A percentile compares a stretch with the other conserved stretches of the same genome.
Evolutionary conservation across 495 filamentous ascomycete genomes (phyloP).

Genomic region (Podospora conica): DNA sequence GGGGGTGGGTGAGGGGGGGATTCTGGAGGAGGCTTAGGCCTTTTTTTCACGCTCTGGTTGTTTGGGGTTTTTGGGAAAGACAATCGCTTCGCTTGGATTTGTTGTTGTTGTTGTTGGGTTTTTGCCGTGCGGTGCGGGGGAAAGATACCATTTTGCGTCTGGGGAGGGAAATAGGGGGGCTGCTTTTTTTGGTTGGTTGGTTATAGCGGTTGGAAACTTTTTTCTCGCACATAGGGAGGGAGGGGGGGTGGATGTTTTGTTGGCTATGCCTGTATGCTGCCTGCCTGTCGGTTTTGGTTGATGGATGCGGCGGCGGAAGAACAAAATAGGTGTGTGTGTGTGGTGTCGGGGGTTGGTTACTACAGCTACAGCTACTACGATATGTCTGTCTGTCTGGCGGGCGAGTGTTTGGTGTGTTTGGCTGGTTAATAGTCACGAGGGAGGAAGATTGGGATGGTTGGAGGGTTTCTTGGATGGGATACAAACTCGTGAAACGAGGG

Average conservation of each 20-base stretch:
- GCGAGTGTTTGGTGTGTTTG: too few species aligned
- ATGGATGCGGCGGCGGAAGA: neutral
- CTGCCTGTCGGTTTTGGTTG: neutral
- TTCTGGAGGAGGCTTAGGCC: constrained; percentile 62
- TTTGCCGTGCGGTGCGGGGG: constrained; percentile 3
- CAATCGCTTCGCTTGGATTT: neutral
- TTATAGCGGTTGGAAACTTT: neutral
- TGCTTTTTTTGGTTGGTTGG: neutral
- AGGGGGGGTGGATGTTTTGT: neutral
- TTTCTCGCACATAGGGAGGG: too few species aligned
- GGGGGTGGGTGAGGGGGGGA: constrained; percentile 70
- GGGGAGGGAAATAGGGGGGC: neutral
- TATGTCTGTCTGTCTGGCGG: neutral
- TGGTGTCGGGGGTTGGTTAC: neutral
- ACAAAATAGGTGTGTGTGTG: neutral
- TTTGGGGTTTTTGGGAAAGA: neutral
- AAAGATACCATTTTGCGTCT: constrained; percentile 30
- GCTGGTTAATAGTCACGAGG: neutral
- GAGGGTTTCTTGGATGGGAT: neutral
- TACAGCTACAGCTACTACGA: neutral
- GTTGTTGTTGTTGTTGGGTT: neutral
- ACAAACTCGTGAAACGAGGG: neutral
- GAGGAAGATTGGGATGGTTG: neutral
- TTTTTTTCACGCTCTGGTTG: neutral
- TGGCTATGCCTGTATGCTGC: neutral